These are phyloP conservation scores for Hypholoma fasciculare DNA, from an alignment of 768 basidiomycete species.

Conservation along the genomic window DNA sequence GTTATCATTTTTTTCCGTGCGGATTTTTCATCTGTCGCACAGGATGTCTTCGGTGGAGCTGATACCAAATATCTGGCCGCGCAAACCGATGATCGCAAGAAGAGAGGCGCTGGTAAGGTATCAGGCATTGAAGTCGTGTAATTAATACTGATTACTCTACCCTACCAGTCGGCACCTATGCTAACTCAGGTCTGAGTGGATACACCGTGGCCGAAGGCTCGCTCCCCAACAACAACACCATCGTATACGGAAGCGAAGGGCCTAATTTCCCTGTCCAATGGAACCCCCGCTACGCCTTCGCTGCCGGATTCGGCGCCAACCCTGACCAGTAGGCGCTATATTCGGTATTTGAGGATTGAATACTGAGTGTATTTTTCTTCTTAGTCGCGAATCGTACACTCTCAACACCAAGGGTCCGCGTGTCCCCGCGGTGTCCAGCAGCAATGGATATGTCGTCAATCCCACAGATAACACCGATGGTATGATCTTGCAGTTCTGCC, in stretches of 20 bases:
- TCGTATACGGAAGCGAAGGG: constrained; percentile 38
- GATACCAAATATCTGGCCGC: constrained; percentile 38
- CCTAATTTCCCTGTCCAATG: constrained; percentile 46
- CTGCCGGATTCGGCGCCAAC: constrained; percentile 41
- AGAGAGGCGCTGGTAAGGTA: constrained; percentile 28
- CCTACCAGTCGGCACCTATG: constrained; percentile 35
- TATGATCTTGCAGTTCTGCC: constrained; percentile 6
- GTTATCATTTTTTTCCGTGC: background rate
- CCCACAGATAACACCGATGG: constrained; percentile 34
- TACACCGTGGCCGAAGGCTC: constrained; percentile 39
- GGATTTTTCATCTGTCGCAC: background rate
- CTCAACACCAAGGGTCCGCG: constrained; percentile 37
- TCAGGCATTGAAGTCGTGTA: background rate
- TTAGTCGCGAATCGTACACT: constrained; percentile 36
- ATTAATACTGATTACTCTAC: background rate
- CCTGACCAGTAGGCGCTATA: constrained; percentile 36
- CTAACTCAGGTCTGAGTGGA: constrained; percentile 38
- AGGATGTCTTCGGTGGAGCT: constrained; percentile 45
- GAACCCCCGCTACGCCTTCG: constrained; percentile 42
- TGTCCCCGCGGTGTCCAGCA: constrained; percentile 30
- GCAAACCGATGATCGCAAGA: constrained; percentile 32
- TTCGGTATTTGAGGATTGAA: background rate
- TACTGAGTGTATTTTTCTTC: background rate
- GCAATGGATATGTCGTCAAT: constrained; percentile 30
- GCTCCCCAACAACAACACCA: constrained; percentile 37